phyloP scores from a whole-genome alignment of 208 protist genomes.

The Trypanosomatidae sp. region DNA sequence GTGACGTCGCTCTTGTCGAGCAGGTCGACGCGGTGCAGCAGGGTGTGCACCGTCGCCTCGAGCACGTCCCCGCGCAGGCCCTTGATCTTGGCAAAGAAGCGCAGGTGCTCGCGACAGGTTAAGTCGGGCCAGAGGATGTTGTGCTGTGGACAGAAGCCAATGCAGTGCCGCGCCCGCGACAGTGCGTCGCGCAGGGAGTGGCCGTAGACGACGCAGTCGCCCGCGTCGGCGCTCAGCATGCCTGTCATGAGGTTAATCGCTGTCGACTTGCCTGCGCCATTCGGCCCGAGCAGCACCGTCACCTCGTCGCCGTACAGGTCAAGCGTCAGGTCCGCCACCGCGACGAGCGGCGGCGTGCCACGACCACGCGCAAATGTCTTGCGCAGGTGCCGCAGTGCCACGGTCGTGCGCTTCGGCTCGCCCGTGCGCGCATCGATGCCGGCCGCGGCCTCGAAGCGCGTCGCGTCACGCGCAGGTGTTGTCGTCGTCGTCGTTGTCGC shows the following conservation, averaged over 20 bases:
- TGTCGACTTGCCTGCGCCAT: conserved; percentile 81
- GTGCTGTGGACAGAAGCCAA: conserved; percentile 94
- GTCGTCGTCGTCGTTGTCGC: too few species aligned
- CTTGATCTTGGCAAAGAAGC: conserved; percentile 90
- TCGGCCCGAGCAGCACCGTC: conserved; percentile 70
- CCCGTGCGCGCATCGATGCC: conserved; percentile 1
- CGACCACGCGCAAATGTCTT: conserved; percentile 1
- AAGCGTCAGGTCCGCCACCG: conserved; percentile 72
- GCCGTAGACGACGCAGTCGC: conserved; percentile 62
- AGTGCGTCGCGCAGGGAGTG: conserved; percentile 35
- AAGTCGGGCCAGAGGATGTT: conserved; percentile 91
- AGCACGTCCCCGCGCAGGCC: conserved; percentile 32
- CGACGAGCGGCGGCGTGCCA: conserved; percentile 41
- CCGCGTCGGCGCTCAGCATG: conserved; percentile 45
- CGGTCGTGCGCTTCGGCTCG: conserved; percentile 3
- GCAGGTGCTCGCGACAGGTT: conserved; percentile 83
- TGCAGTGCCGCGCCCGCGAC: conserved; percentile 35
- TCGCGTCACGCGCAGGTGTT: conserved; percentile 15
- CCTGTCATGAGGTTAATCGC: conserved; percentile 77
- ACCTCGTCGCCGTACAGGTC: conserved; percentile 43
- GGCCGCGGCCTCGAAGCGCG: conserved; percentile 20
- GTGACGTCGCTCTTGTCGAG: conserved; percentile 29
- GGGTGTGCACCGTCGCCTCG: conserved; percentile 15
- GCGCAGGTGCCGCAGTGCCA: background rate
- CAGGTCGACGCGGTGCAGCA: conserved; percentile 33